phyloP scores from a whole-genome alignment of 163 green algal genomes.

The Coccomyxa subellipsoidea region DNA sequence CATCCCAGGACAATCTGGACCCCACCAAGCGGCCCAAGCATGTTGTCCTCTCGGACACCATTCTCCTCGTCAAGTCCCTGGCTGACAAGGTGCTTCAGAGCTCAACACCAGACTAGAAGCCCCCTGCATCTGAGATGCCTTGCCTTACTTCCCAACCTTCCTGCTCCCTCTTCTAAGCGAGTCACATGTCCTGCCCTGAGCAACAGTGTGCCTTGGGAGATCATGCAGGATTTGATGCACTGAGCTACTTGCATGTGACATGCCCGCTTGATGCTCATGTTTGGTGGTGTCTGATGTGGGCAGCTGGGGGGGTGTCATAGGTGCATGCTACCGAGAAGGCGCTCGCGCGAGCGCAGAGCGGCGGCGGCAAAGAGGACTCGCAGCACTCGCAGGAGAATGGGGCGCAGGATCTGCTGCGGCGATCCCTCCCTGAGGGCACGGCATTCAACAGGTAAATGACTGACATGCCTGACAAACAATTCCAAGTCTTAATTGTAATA shows the following conservation, averaged over 20 bases:
- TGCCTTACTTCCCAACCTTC: too few species aligned
- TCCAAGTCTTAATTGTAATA: neutral
- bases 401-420: slow-evolving; percentile 3
- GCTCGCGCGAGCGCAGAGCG: neutral
- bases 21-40: slow-evolving; percentile 72
- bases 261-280: too few species aligned
- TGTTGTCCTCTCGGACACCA: slow-evolving; percentile 76
- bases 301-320: too few species aligned
- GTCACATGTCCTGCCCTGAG: too few species aligned
- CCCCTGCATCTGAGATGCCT: too few species aligned
- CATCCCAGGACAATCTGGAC: slow-evolving; percentile 7
- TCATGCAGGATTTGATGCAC: too few species aligned
- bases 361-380: neutral
- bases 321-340: neutral
- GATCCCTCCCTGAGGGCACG: slow-evolving; percentile 17
- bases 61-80: slow-evolving; percentile 51
- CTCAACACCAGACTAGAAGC: too few species aligned
- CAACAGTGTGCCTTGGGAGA: too few species aligned
- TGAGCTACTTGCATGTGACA: too few species aligned
- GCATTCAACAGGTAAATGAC: slow-evolving; percentile 27
- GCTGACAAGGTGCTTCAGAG: slow-evolving; percentile 9
- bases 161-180: too few species aligned
- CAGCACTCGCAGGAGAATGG: slow-evolving; percentile 6
- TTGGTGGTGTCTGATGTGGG: too few species aligned
- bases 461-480: neutral